These are phyloP conservation scores for Apiospora koreana DNA, from an alignment of 2,329 filamentous ascomycete species.

Conservation along the genomic window DNA sequence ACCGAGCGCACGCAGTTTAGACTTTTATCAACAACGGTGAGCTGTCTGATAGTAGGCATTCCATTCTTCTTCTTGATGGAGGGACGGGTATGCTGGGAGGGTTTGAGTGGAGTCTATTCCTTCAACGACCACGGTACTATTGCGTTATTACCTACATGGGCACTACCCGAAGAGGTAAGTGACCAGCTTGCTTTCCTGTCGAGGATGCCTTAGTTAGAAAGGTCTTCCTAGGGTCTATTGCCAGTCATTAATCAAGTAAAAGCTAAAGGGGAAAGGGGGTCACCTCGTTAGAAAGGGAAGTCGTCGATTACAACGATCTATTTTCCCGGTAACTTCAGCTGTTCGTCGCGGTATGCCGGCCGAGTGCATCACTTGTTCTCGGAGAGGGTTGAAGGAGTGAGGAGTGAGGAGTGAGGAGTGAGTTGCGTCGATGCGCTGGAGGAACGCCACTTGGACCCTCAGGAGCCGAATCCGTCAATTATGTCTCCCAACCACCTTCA, in stretches of 20 bases:
- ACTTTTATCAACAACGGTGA: conserved; percentile 3
- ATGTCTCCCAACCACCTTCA: neutral
- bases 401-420: neutral
- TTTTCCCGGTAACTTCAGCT: too few relatives aligned
- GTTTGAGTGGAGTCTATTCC: neutral
- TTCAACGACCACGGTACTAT: neutral
- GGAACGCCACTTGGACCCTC: neutral
- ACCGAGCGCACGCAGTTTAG: neutral
- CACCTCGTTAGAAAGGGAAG: neutral
- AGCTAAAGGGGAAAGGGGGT: too few relatives aligned
- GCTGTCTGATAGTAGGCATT: neutral
- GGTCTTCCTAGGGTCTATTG: neutral
- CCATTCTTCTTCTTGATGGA: neutral
- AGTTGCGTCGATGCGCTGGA: neutral
- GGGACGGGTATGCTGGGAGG: neutral
- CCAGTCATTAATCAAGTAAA: neutral
- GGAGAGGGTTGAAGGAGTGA: neutral
- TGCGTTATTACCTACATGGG: neutral
- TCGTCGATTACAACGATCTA: neutral
- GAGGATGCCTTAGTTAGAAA: neutral
- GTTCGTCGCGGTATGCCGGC: neutral
- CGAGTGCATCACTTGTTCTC: neutral
- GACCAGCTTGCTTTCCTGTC: neutral
- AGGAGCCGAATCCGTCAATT: neutral
- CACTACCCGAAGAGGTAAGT: neutral